Evolutionary conservation across 2,329 filamentous ascomycete species (phyloP), one percentile per base, ranked within the genome.

Genomic region (Fusarium falciforme): DNA sequence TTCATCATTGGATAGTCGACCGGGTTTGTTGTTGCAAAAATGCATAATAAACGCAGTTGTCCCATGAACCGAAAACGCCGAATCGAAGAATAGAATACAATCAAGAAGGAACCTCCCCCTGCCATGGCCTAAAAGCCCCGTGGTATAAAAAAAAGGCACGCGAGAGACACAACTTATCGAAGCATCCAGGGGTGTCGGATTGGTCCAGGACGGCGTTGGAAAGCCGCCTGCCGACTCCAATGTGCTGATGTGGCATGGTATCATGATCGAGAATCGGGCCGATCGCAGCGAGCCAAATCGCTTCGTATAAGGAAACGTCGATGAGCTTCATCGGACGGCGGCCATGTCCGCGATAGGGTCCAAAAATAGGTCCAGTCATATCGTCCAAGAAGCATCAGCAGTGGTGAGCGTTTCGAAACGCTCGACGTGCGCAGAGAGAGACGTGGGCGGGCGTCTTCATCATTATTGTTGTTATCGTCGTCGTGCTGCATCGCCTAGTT

Each of bases 61-160:
- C 68, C 47, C 54, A 66, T 64, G 40, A 59, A 64, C 58, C 60
- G 60, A 54, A 73, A 70, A 75, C 72, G 72, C 72, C 60, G 29
- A 16, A 38, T 63, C 70, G 36, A 61, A 68, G 29, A 16, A 38
- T 64, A 72, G 42, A 66, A 68, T 67, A 69, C 58, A 67, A 70
- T 38, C 20, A 59, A 66, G 17, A 59, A 64, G 29, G 22, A 57
- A 38, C 36, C 31, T 49, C 44, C 29, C n/a, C 22, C 68, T 40
- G 20, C 20, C 33, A 20, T 38, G 31, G 61, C 67, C 62, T 73
- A 12, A 65, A 64, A 71, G 59, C 72, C 67, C 49, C 31, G 29
- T 44, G 29, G 47, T 55, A 72, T 57, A 55, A 33, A 49, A 66
- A 60, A 57, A 20, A 31, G 38, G 9, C 10, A 61, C 25, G 16